A percentile compares a stretch with the other conserved stretches of the same genome.
phyloP scores from a whole-genome alignment of 2,329 filamentous ascomycete genomes.

The Talaromyces sp. region DNA sequence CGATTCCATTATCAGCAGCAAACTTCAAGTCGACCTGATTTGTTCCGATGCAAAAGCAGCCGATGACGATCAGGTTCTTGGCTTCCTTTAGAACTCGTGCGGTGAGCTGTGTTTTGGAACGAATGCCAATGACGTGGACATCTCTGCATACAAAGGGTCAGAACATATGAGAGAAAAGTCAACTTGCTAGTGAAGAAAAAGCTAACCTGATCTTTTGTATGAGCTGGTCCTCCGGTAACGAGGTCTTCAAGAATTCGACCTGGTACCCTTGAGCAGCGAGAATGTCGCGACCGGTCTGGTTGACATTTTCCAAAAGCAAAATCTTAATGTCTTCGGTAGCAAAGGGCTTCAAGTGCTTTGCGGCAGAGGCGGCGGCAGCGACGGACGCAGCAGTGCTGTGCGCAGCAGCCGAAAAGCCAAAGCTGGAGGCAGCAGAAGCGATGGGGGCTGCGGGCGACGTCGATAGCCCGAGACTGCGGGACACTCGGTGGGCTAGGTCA shows the following conservation, averaged over 20 bases:
- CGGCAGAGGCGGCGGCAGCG: slow-evolving; percentile 32
- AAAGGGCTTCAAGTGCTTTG: slow-evolving; percentile 89
- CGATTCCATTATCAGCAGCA: slow-evolving; percentile 62
- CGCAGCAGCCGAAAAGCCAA: slow-evolving; percentile 47
- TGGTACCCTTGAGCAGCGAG: slow-evolving; percentile 86
- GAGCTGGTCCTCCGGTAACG: slow-evolving; percentile 84
- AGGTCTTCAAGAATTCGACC: slow-evolving; percentile 85
- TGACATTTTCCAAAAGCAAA: slow-evolving; percentile 91
- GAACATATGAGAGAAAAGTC: slow-evolving; percentile 13
- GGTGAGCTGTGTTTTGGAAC: slow-evolving; percentile 94
- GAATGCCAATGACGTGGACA: slow-evolving; percentile 95
- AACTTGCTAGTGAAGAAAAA: background rate
- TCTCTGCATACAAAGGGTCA: slow-evolving; percentile 54
- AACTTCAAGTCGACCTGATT: slow-evolving; percentile 52
- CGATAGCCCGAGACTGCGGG: slow-evolving; percentile 64
- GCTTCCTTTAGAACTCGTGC: slow-evolving; percentile 80
- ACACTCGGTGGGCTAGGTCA: slow-evolving; percentile 42
- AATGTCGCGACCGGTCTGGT: slow-evolving; percentile 81
- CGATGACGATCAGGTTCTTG: slow-evolving; percentile 90
- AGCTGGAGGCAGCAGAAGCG: slow-evolving; percentile 67
- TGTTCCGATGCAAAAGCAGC: slow-evolving; percentile 98
- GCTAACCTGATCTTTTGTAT: slow-evolving; percentile 90
- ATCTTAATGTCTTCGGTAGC: slow-evolving; percentile 96
- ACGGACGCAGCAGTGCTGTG: slow-evolving; percentile 37
- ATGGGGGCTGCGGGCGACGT: slow-evolving; percentile 72